Conservation (phyloP, 2,329 filamentous ascomycete genomes). For the Apiospora pterosperma region DNA sequence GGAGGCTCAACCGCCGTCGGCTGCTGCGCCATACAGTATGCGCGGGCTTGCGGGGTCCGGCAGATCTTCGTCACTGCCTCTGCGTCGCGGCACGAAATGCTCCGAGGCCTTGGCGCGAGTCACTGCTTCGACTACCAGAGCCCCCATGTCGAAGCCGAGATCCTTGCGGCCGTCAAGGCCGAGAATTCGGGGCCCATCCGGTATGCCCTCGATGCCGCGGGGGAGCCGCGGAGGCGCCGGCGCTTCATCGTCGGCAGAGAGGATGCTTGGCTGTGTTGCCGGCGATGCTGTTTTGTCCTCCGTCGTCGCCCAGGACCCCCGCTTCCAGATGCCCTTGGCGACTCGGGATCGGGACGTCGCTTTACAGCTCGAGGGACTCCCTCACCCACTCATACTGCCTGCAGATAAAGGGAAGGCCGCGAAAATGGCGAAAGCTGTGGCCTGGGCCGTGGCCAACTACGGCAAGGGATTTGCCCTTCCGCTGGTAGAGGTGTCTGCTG, state of each 20-base stretch:
- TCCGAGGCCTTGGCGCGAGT: constrained; percentile 29
- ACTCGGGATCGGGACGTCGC: neutral
- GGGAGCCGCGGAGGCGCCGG: too few species aligned
- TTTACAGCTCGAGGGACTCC: too few species aligned
- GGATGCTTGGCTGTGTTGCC: neutral
- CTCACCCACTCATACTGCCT: neutral
- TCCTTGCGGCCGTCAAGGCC: constrained; percentile 1
- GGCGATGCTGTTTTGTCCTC: too few species aligned
- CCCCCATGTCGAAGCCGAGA: constrained; percentile 11
- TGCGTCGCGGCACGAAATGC: constrained; percentile 25
- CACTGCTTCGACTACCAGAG: constrained; percentile 32
- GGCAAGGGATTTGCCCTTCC: neutral
- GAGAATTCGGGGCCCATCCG: neutral
- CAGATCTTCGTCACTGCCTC: constrained; percentile 32
- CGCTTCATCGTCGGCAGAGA: neutral
- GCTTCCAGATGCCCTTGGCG: neutral
- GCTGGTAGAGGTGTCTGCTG: neutral
- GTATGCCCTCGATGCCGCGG: neutral
- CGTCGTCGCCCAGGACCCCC: neutral
- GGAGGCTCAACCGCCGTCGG: constrained; percentile 34
- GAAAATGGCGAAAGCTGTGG: neutral
- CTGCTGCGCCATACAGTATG: constrained; percentile 31
- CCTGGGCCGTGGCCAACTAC: neutral
- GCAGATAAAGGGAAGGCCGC: neutral
- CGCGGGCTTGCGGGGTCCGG: constrained; percentile 24